Evolutionary conservation across 352 stramenopile species (phyloP).

Genomic region (Phytopythium montanum): DNA sequence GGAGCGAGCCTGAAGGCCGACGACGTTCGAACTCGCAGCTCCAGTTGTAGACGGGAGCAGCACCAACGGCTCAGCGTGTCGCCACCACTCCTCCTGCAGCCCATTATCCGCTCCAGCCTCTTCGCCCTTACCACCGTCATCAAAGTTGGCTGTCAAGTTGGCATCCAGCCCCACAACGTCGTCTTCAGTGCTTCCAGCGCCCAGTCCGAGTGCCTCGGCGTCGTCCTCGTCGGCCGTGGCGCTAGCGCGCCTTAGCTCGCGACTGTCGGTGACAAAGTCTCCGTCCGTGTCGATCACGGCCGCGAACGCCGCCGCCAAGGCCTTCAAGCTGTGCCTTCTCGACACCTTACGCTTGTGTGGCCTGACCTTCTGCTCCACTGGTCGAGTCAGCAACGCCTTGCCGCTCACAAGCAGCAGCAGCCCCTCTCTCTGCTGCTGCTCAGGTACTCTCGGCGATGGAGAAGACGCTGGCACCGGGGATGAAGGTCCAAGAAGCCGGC

Average conservation of each 20-base stretch:
- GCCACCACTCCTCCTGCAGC: slow-evolving; percentile 28
- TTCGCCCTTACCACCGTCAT: background rate
- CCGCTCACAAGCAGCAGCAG: slow-evolving; percentile 29
- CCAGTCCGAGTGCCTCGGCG: background rate
- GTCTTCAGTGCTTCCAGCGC: slow-evolving; percentile 3
- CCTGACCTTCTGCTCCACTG: slow-evolving; percentile 1
- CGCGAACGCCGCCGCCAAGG: background rate
- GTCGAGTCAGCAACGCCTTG: slow-evolving; percentile 16
- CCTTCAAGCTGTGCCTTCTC: background rate
- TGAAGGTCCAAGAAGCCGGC: slow-evolving; percentile 19
- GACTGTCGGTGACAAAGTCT: slow-evolving; percentile 1
- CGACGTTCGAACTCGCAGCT: slow-evolving; percentile 8
- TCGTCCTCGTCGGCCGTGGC: slow-evolving; percentile 8
- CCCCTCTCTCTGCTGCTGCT: slow-evolving; percentile 19
- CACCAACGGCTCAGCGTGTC: slow-evolving; percentile 24
- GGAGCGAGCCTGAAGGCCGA: slow-evolving; percentile 26
- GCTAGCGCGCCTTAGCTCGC: background rate
- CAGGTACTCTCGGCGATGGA: background rate
- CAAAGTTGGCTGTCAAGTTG: background rate
- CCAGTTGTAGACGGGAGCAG: slow-evolving; percentile 12
- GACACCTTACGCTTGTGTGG: background rate
- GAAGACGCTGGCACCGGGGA: background rate
- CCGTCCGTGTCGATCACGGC: slow-evolving; percentile 4
- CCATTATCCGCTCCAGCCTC: background rate
- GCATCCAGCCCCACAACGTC: slow-evolving; percentile 11